Evolutionary conservation across 73 alveolate species (phyloP).

Genomic region (Paramecium octaurelia): DNA sequence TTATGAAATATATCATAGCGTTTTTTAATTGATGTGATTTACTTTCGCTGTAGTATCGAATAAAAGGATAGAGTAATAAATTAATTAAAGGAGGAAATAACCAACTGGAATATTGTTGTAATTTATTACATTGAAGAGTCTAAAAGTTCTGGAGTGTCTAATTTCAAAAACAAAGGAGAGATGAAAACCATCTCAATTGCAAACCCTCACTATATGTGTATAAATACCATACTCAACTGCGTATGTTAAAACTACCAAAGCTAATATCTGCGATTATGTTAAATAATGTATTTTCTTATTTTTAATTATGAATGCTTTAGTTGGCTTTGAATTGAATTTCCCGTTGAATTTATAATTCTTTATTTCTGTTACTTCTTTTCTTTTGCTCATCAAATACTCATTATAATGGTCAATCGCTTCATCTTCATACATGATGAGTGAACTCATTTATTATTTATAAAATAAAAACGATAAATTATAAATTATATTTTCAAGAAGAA

Average conservation of each 20-base stretch:
- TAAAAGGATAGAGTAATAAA: slow-evolving; percentile 24
- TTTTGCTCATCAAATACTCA: background rate
- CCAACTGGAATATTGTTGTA: background rate
- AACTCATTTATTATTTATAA: slow-evolving; percentile 11
- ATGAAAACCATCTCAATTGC: slow-evolving; percentile 44
- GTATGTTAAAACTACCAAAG: background rate
- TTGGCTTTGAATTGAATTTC: slow-evolving; percentile 10
- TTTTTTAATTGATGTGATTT: slow-evolving; percentile 34
- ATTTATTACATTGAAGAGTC: slow-evolving; percentile 28
- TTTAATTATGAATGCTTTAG: background rate
- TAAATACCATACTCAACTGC: slow-evolving; percentile 44
- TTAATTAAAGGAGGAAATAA: slow-evolving; percentile 32
- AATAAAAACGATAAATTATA: background rate
- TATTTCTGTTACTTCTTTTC: slow-evolving; percentile 19
- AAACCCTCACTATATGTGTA: slow-evolving; percentile 6
- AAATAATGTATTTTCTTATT: slow-evolving; percentile 8
- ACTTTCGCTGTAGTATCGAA: background rate
- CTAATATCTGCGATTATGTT: background rate
- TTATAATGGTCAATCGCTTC: background rate
- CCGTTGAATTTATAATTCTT: slow-evolving; percentile 33
- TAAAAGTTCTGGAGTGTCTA: slow-evolving; percentile 19
- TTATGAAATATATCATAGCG: slow-evolving; percentile 13
- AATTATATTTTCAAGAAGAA: background rate
- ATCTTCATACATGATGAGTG: background rate
- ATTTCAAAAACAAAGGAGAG: slow-evolving; percentile 16